Conservation (phyloP, 2,329 filamentous ascomycete genomes). For the Diaporthe destruens region DNA sequence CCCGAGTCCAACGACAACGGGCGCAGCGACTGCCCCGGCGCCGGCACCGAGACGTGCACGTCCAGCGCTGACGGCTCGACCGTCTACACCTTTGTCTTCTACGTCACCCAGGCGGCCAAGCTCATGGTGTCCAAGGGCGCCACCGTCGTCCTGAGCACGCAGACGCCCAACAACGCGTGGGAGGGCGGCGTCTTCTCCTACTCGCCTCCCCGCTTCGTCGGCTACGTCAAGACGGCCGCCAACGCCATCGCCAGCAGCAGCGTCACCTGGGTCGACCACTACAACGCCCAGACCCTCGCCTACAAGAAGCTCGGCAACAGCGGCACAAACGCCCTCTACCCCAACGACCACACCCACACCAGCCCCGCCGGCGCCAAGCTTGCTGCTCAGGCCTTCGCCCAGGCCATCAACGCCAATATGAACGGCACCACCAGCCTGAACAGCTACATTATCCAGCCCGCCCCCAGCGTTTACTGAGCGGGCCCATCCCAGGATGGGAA, state of each 20-base stretch:
- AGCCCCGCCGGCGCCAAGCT: constrained; percentile 65
- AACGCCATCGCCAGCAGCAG: constrained; percentile 55
- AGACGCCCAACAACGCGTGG: constrained; percentile 74
- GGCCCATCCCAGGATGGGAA: no score
- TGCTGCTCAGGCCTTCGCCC: constrained; percentile 69
- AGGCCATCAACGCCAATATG: constrained; percentile 53
- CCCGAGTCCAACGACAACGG: constrained; percentile 68
- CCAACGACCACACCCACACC: constrained; percentile 72
- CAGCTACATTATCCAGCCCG: constrained; percentile 44
- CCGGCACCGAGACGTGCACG: constrained; percentile 64
- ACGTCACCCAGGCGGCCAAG: constrained; percentile 47
- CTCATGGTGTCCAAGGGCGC: constrained; percentile 65
- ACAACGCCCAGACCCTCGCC: constrained; percentile 63
- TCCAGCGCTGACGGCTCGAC: constrained; percentile 50
- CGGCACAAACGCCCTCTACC: constrained; percentile 64
- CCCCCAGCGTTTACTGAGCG: constrained; percentile 45
- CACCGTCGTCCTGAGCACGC: constrained; percentile 68
- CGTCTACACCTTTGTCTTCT: constrained; percentile 50
- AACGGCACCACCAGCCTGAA: constrained; percentile 49
- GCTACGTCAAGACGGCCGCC: constrained; percentile 57
- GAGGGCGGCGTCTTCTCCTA: constrained; percentile 65
- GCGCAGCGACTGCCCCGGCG: constrained; percentile 67
- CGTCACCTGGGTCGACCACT: constrained; percentile 69
- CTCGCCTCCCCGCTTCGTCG: constrained; percentile 66
- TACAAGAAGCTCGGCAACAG: constrained; percentile 61